Base-by-base conservation (phyloP, 192 early-diverging fungal genomes). In the Coemansia aciculifera region DNA sequence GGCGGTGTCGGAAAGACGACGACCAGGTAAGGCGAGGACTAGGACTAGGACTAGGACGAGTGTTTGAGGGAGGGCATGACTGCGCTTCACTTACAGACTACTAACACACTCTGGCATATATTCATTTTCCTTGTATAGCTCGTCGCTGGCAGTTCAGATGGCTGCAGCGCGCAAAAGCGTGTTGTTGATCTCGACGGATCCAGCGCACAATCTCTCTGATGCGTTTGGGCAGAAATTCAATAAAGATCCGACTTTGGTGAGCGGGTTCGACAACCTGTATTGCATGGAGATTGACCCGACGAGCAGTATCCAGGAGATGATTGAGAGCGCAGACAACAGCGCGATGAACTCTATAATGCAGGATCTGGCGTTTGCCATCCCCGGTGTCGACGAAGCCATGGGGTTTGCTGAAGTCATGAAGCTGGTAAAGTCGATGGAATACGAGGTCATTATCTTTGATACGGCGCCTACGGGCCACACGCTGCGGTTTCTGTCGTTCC, bases 391-490 rank as follows among this genome's bases (percentile, higher is more conserved):
- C 80, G 98, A 99, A 82, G 98, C 98, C 23, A 99, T 99, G 96
- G 94, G 95, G 48, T 99, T 99, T 85, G 96, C 96, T n/a, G 98
- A 99, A 75, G 98, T 99, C 15, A 99, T 99, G 98, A 99, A 99
- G 90, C 90, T 98, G 67, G 98, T 98, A 43, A 96, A 99, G 84
- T 93, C 93, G 62, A 99, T 99, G 96, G 94, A 98, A 64, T 99
- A 99, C 85, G 93, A 92, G 63, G 90, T 92, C 37, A 95, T 99
- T 62, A 95, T 99, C 52, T 99, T 99, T 85, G 98, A 99, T 85
- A 99, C 98, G 24, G 98, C 98, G 5, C 98, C 98, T 6, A 99
- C 98, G 5, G 98, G 98, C 19, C 98, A 99, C 69, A 99, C 98
- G 11, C 91, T 99, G 62, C 94, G 98, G 44, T 99, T 99, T 86